Evolutionary conservation across 2,329 filamentous ascomycete genomes (phyloP), one percentile per base, ranked within the genome.

Genomic region (Aspergillus aculeatinus): DNA sequence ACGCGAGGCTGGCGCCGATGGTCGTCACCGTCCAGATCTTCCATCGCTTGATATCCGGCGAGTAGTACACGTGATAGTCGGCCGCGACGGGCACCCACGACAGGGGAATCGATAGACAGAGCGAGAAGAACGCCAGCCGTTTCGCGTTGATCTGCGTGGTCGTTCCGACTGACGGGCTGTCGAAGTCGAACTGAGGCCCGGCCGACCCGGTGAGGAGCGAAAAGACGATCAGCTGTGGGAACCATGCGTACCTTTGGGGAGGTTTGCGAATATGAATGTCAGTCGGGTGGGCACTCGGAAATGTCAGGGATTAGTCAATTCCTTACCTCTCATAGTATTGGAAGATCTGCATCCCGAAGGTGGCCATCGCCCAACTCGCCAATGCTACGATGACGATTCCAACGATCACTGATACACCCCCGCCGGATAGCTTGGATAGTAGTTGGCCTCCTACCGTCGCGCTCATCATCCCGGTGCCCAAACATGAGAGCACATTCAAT

Each of bases 51-150:
- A 76, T 74, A 2, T 70, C 64, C 2, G 74, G 70, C 0, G 76
- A 75, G 59, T 78, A 78, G 62, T 80, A 80, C 47, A 79, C 77
- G 48, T 76, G 79, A 63, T 78, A 80, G 60, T 81, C 79, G 6
- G 76, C 74, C 14, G 71, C 72, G 5, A 73, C 64, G 1, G 74
- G 73, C 0, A 72, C 65, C 73, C 74, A 76, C 3, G 74, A 66
- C 11, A 79, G 69, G 6, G 70, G 63, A 1, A 72, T 67, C 0
- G 76, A 76, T 16, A 78, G 60, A 21, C 72, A 72, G 2, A 78
- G 66, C 0, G 75, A 75, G 59, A 78, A 72, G 51, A 74, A 78
- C 1, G 70, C 71, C 9, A 77, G 49, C 5, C 76, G 70, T 27
- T 77, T 76, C 19, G 72, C 76, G n/a, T 69, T 70, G 4, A 77